Evolutionary conservation across 768 basidiomycete genomes (phyloP), one percentile per base, ranked within the genome.

Genomic region (Suillus spraguei): DNA sequence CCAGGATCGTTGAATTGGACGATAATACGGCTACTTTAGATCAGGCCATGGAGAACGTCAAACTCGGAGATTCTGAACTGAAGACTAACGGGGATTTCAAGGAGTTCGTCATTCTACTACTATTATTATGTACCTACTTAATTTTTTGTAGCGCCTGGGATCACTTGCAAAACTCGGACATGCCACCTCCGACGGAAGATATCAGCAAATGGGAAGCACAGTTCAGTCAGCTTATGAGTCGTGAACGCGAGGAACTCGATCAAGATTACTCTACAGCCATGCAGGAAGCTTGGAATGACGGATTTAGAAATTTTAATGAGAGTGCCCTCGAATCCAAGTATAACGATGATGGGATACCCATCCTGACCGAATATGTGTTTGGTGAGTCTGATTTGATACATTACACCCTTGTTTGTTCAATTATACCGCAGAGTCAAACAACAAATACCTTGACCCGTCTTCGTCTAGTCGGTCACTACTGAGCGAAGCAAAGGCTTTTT

Each of bases 171-270:
- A 80, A 83, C 60, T 87, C 86, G 1, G 84, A 84, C 32, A 63
- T 83, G 28, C 83, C 86, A 3, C 85, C 87, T 1, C 80, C 84
- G 5, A 70, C 79, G 28, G 88, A 87, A 71, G 89, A 92, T 63
- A 72, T 91, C 61, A 85, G 87, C 1, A 88, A 87, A 73, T 94
- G 92, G 92, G 93, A 94, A 74, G 84, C 90, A 7, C 87, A 94
- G 72, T 90, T 94, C 66, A 88, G 89, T 71, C 87, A 92, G 64
- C 77, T 92, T 47, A 91, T 94, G 90, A 81, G 80, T 39, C 72
- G 83, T 10, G 82, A 88, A 63, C 84, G 89, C 36, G 87, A 91
- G 24, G 87, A 88, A 36, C 73, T 85, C 1, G 86, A 88, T n/a
- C 74, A 79, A 61, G 90, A 90, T 70, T 87, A 86, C 55, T 85